Conservation (phyloP, 140 eudicot genomes). For the Cichorium intybus region DNA sequence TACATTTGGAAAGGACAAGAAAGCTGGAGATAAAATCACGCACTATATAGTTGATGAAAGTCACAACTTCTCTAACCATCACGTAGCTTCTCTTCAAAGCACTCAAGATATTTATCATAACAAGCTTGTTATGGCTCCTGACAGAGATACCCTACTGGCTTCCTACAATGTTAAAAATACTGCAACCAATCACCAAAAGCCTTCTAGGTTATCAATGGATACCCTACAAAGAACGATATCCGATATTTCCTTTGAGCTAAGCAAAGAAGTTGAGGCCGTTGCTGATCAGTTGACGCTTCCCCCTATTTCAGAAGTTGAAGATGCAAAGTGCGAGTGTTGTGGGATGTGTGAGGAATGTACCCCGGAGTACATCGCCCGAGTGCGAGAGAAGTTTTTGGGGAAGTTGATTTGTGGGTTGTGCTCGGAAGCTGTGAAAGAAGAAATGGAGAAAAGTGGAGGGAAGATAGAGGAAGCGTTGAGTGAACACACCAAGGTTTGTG, state of each 20-base stretch:
- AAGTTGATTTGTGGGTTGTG: constrained; percentile 89
- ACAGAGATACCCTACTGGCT: constrained; percentile 44
- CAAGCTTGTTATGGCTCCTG: constrained; percentile 55
- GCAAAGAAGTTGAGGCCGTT: constrained; percentile 44
- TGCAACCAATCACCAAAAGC: constrained; percentile 42
- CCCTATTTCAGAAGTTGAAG: constrained; percentile 77
- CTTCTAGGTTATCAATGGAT: constrained; percentile 63
- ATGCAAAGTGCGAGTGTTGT: constrained; percentile 98
- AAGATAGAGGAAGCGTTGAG: constrained; percentile 64
- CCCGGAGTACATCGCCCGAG: constrained; percentile 59
- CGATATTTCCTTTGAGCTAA: constrained; percentile 74
- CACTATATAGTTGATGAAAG: constrained; percentile 33
- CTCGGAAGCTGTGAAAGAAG: constrained; percentile 88
- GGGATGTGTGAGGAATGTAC: constrained; percentile 97
- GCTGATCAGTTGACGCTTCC: constrained; percentile 39
- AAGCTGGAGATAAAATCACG: constrained; percentile 26
- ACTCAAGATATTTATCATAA: background rate
- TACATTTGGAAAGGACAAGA: constrained; percentile 16
- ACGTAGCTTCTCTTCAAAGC: background rate
- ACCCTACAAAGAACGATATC: constrained; percentile 79
- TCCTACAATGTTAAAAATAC: constrained; percentile 26
- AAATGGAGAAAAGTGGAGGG: constrained; percentile 90
- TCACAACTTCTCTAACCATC: constrained; percentile 7
- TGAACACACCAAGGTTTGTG: constrained; percentile 73
- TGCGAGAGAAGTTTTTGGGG: constrained; percentile 61